Evolutionary conservation across 805 yeast species (phyloP).

Genomic region (Metschnikowia similis): DNA sequence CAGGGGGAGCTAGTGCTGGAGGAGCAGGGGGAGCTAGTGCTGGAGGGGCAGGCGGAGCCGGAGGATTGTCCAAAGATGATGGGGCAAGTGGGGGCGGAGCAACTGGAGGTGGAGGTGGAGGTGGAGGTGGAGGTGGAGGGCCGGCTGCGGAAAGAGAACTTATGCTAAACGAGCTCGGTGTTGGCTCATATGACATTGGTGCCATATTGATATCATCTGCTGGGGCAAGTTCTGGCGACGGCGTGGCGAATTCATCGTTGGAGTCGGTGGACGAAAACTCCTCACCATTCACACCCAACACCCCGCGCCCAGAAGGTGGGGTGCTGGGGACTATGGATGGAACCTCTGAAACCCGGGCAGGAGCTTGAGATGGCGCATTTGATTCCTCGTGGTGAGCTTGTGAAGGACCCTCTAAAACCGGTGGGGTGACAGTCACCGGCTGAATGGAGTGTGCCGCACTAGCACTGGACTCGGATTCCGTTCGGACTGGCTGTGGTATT

Average conservation of each 20-base stretch:
- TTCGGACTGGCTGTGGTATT: constrained; percentile 33
- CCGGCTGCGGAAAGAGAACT: constrained; percentile 1
- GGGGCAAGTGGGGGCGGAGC: constrained; percentile 8
- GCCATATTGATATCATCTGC: constrained; percentile 3
- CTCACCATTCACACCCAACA: neutral
- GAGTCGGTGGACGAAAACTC: constrained; percentile 9
- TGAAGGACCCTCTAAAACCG: neutral
- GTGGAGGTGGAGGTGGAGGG: neutral
- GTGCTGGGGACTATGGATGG: too few species aligned
- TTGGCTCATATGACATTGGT: constrained; percentile 15
- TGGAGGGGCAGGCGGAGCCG: neutral
- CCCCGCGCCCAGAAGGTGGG: neutral
- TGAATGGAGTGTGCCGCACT: neutral
- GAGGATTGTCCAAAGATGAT: neutral
- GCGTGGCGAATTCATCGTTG: constrained; percentile 15
- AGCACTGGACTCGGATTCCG: neutral
- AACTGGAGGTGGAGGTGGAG: neutral
- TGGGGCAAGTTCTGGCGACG: constrained; percentile 15
- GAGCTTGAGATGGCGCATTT: neutral
- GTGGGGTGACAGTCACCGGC: neutral
- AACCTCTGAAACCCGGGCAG: neutral
- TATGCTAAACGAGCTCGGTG: constrained; percentile 6
- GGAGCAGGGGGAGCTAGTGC: constrained; percentile 12
- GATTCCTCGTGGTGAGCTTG: neutral
- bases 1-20: constrained; percentile 9